Percentiles rank a stretch among this genome's conserved stretches.
Conservation (phyloP, 768 basidiomycete species). For the Hypsizygus marmoreus region DNA sequence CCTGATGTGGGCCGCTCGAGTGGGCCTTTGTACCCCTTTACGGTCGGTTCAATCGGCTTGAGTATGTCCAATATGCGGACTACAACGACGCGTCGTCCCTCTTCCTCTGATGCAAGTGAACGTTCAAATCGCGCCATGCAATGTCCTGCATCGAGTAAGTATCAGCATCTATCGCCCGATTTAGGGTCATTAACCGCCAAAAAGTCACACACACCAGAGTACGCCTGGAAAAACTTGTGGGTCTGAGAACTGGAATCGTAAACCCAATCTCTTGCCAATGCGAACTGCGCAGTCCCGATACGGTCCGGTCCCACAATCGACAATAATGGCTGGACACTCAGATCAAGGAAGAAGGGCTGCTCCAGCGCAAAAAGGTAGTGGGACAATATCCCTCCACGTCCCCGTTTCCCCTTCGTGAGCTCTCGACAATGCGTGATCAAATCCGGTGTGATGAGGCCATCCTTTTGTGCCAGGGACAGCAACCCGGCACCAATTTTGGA, state of each 20-base stretch:
- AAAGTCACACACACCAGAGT: neutral
- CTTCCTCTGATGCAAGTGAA: slow-evolving; percentile 19
- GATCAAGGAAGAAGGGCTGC: slow-evolving; percentile 2
- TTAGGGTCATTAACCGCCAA: no score
- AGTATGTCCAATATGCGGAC: slow-evolving; percentile 26
- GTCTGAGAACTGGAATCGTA: neutral
- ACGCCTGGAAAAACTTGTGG: neutral
- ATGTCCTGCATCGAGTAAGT: slow-evolving; percentile 12
- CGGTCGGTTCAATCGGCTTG: slow-evolving; percentile 7
- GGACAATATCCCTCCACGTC: neutral
- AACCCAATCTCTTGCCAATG: no score
- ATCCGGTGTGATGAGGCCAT: neutral
- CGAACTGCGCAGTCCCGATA: no score
- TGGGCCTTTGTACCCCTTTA: slow-evolving; percentile 14
- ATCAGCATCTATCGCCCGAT: no score
- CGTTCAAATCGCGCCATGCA: slow-evolving; percentile 17
- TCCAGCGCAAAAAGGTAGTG: no score
- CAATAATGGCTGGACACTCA: neutral
- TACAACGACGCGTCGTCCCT: slow-evolving; percentile 31
- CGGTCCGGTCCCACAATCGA: no score
- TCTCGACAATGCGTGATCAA: neutral
- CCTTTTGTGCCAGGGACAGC: neutral
- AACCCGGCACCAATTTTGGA: neutral
- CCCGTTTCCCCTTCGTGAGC: no score
- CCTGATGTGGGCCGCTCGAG: no score